Base-by-base conservation (phyloP, 177 flowering plant genomes). In the Vitis hybrid region DNA sequence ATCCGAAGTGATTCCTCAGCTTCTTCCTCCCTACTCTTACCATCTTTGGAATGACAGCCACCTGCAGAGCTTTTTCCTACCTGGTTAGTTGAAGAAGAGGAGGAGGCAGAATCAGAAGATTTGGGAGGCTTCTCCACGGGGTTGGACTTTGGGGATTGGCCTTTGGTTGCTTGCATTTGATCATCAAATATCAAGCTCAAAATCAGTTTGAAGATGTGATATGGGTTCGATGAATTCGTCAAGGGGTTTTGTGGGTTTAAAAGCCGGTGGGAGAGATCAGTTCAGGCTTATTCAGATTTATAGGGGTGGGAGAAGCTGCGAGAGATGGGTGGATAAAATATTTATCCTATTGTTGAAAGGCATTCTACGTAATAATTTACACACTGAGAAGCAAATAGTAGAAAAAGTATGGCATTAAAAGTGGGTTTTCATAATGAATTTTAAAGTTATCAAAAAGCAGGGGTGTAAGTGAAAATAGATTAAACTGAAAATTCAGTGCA, bases 1-100 rank as follows among this genome's bases (percentile, higher is more conserved):
- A 61, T 62, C 39, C 61, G 22, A 14, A 69, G 65, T 15, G 65
- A 51, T 12, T 15, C 20, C 49, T 69, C 65, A 16, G 70, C 70
- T 26, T 53, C 31, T 53, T 18, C 54, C 29, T 53, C 52, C 61
- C 39, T 70, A 6, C 61, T 69, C 13, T 34, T 6, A 29, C n/a
- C 22, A 11, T n/a, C 53, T 29, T 18, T 45, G 5, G 20, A 50
- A 62, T 18, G 16, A 62, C 45, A 5, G 18, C 20, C 52, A 31
- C 26, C 18, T 10, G 60, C 5, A 57, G 9, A 18, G 45, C 45
- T 34, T 57, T 20, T 57, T 57, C 26, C 18, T 1, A 57, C n/a
- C 60, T 57, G 60, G 12, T 57, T 0, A 57, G 60, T 7, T 6
- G 19, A 39, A 9, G 64, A 61, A 61, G 26, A 48, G 6, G 26